phyloP scores from a whole-genome alignment of 2,329 filamentous ascomycete genomes.

The Malbranchea cinnamomea region DNA sequence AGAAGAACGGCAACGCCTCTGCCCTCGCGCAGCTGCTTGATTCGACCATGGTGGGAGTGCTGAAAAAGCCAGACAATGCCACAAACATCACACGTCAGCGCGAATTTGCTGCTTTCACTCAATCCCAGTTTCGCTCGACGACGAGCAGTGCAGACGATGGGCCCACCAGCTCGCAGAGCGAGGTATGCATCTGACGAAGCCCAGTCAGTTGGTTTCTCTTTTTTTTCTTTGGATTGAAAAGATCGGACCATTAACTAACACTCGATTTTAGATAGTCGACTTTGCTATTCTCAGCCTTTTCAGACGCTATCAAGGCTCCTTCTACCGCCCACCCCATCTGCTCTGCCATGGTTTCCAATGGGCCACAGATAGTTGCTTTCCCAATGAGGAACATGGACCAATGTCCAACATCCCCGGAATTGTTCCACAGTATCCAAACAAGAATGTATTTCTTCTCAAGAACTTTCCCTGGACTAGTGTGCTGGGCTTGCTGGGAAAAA shows the following conservation, averaged over 20 bases:
- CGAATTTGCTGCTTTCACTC: slow-evolving; percentile 47
- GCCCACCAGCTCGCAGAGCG: slow-evolving; percentile 43
- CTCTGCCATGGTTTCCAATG: slow-evolving; percentile 71
- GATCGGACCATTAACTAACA: too few species aligned
- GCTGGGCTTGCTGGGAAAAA: slow-evolving; percentile 56
- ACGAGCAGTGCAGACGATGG: slow-evolving; percentile 19
- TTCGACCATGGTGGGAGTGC: slow-evolving; percentile 48
- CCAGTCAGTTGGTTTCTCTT: too few species aligned
- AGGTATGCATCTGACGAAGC: slow-evolving; percentile 43
- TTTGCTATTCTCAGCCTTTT: slow-evolving; percentile 69
- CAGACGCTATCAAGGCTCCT: slow-evolving; percentile 34
- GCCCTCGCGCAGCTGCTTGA: slow-evolving; percentile 48
- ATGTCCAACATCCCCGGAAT: slow-evolving; percentile 49
- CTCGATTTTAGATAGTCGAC: slow-evolving; percentile 49
- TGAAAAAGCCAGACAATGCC: slow-evolving; percentile 18
- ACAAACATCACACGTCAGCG: slow-evolving; percentile 31
- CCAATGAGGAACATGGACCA: slow-evolving; percentile 18
- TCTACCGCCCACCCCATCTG: slow-evolving; percentile 51
- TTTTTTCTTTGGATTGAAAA: too few species aligned
- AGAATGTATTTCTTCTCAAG: slow-evolving; percentile 55
- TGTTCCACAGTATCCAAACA: slow-evolving; percentile 49
- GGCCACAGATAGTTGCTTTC: slow-evolving; percentile 17
- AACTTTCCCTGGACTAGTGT: slow-evolving; percentile 59
- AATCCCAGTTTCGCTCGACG: slow-evolving; percentile 36
- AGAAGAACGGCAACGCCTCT: slow-evolving; percentile 4